Evolutionary conservation across 148 eudicot genomes (phyloP).

Genomic region (Pharnaceum exiguum): DNA sequence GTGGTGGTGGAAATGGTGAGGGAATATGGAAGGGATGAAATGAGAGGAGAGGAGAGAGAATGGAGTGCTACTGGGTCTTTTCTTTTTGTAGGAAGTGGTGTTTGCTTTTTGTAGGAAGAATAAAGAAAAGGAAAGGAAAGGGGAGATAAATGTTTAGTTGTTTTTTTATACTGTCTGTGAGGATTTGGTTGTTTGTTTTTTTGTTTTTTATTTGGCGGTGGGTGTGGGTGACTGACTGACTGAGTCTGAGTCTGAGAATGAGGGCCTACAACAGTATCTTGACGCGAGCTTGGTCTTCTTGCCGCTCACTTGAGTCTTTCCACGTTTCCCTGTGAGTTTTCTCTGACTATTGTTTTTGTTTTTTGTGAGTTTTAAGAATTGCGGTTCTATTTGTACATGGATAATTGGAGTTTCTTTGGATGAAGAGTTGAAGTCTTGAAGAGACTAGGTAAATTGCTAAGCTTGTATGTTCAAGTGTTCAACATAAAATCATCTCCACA

Average conservation of each 20-base stretch:
- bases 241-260: too few relatives aligned
- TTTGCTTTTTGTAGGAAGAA: too few relatives aligned
- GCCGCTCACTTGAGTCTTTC: slow-evolving; percentile 11
- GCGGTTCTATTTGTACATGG: too few relatives aligned
- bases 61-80: slow-evolving; percentile 21
- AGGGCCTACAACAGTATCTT: not conserved
- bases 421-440: too few relatives aligned
- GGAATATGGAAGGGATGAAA: slow-evolving; percentile 27
- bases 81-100: too few relatives aligned
- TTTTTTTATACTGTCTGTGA: not conserved
- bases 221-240: slow-evolving; percentile 34
- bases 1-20: not conserved
- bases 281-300: slow-evolving; percentile 10
- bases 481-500: too few relatives aligned
- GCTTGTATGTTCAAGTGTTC: too few relatives aligned
- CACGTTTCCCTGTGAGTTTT: slow-evolving; percentile 5
- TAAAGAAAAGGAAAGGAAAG: too few relatives aligned
- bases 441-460: too few relatives aligned
- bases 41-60: slow-evolving; percentile 12
- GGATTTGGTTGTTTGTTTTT: not conserved
- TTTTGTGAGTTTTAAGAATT: too few relatives aligned
- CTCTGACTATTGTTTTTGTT: not conserved
- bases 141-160: not conserved
- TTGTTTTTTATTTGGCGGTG: not conserved
- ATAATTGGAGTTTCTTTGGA: too few relatives aligned